Evolutionary conservation across 2,329 filamentous ascomycete species (phyloP).

Genomic region (Penicillium sp.): DNA sequence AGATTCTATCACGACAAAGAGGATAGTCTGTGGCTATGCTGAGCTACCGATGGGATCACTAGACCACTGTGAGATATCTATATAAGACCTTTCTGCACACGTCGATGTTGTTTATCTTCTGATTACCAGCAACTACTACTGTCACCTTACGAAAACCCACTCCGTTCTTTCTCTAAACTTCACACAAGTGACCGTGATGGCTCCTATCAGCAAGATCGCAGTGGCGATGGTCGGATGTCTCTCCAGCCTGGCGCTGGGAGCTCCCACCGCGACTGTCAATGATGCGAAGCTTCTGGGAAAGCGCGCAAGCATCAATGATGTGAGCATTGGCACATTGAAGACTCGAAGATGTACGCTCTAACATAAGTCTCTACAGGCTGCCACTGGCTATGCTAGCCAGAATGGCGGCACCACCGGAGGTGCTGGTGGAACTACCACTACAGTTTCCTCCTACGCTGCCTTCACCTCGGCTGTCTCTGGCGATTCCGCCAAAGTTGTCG

Average conservation of each 20-base stretch:
- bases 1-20: conserved; percentile 4
- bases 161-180: not conserved
- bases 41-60: no score
- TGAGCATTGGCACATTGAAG: conserved; percentile 7
- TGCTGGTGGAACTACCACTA: conserved; percentile 56
- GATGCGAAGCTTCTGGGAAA: conserved; percentile 18
- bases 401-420: conserved; percentile 59
- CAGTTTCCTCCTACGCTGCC: conserved; percentile 54
- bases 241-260: conserved; percentile 27
- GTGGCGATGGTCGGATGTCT: conserved; percentile 25
- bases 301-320: conserved; percentile 28
- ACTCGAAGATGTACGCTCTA: not conserved
- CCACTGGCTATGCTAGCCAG: conserved; percentile 49
- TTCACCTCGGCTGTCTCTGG: conserved; percentile 54
- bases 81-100: conserved; percentile 6
- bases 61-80: not conserved
- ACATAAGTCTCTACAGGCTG: conserved; percentile 14
- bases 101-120: not conserved
- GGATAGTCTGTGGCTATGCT: not conserved
- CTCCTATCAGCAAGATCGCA: conserved; percentile 26
- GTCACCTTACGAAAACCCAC: conserved; percentile 1
- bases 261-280: conserved; percentile 24
- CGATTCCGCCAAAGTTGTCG: conserved; percentile 48
- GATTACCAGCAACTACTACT: not conserved
- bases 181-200: conserved; percentile 14